Conservation (phyloP, 345 rosid species). For the Populus euphratica region DNA sequence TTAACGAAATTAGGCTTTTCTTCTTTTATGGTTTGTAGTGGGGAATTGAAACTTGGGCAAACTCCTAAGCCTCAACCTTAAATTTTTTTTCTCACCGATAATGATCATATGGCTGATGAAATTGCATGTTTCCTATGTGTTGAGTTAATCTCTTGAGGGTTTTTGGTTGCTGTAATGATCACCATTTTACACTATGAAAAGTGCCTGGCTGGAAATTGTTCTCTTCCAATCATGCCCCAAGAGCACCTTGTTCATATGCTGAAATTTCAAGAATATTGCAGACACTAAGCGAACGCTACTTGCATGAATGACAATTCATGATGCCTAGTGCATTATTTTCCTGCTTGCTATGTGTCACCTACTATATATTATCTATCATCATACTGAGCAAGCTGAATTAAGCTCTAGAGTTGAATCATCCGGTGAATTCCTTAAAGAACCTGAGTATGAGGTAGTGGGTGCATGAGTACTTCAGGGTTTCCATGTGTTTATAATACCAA, state of each 20-base stretch:
- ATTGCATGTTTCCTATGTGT: not conserved
- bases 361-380: not conserved
- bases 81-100: not conserved
- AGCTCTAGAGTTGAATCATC: not conserved
- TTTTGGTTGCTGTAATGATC: not conserved
- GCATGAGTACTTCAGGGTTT: not conserved
- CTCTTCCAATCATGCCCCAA: too few species aligned
- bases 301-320: not conserved
- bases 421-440: too few species aligned
- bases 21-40: not conserved
- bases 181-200: too few species aligned
- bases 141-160: not conserved
- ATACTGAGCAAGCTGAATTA: not conserved
- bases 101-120: too few species aligned
- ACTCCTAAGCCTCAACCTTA: not conserved
- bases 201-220: too few species aligned
- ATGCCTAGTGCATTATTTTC: not conserved
- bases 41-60: not conserved
- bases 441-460: not conserved
- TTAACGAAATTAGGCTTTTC: not conserved
- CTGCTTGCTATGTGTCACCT: not conserved
- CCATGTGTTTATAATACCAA: not conserved
- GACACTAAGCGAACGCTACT: not conserved
- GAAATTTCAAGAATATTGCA: not conserved
- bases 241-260: too few species aligned